Conservation (phyloP, 2,329 filamentous ascomycete genomes). For the Ceratocystis destructans region DNA sequence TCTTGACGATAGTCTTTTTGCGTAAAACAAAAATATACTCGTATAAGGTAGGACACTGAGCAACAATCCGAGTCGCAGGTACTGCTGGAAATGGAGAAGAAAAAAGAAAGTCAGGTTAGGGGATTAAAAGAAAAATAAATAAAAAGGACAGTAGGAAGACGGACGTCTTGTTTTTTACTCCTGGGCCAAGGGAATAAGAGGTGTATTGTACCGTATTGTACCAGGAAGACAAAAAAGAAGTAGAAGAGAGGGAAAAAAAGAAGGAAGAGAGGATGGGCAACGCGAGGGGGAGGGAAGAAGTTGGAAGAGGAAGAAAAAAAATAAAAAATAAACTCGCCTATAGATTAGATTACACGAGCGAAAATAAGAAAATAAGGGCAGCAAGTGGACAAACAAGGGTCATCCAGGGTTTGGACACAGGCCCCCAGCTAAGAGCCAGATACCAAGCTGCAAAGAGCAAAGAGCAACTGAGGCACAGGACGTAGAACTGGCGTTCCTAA, state of each 20-base stretch:
- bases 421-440: conserved; percentile 5
- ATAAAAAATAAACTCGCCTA: not conserved
- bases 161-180: conserved; percentile 5
- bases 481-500: not conserved
- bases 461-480: not conserved
- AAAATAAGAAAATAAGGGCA: conserved; percentile 18
- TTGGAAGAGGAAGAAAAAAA: not conserved
- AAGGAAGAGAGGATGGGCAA: not conserved
- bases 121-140: not conserved
- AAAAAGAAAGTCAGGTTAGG: not conserved
- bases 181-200: not conserved
- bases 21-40: not conserved
- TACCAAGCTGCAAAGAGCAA: not conserved
- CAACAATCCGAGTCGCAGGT: not conserved
- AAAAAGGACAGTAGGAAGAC: not conserved
- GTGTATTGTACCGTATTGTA: not conserved
- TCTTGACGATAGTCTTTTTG: not conserved
- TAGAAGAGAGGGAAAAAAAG: conserved; percentile 4
- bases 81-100: not conserved
- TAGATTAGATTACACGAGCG: conserved; percentile 15
- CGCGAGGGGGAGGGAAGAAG: conserved; percentile 6
- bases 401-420: conserved; percentile 9
- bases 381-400: conserved; percentile 15
- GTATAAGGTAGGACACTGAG: not conserved
- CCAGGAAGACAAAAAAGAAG: not conserved